phyloP scores from a whole-genome alignment of 2,329 filamentous ascomycete genomes.

The Beauveria varroae region DNA sequence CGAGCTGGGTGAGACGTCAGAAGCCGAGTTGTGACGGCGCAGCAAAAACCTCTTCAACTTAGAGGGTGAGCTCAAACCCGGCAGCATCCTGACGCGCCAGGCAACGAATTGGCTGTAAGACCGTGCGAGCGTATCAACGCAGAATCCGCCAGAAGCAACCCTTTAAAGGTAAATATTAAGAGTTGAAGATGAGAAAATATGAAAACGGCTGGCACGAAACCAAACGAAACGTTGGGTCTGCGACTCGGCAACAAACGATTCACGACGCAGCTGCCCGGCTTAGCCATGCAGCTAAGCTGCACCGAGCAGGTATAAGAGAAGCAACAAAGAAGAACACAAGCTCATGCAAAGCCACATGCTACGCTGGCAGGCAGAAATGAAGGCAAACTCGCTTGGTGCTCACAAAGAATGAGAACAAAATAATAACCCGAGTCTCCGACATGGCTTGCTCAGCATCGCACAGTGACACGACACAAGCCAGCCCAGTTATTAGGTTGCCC shows the following conservation, averaged over 20 bases:
- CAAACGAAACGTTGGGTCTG: neutral
- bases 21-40: conserved; percentile 10
- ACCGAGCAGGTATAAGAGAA: neutral
- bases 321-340: neutral
- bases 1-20: conserved; percentile 10
- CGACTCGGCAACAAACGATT: neutral
- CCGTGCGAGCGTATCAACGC: neutral
- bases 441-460: neutral
- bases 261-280: conserved; percentile 1
- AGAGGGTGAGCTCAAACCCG: conserved; percentile 38
- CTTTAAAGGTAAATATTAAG: neutral
- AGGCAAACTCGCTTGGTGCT: neutral
- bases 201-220: neutral
- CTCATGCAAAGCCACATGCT: neutral
- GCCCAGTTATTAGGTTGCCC: neutral
- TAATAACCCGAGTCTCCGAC: neutral
- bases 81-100: conserved; percentile 27
- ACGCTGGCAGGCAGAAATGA: neutral
- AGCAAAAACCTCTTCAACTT: conserved; percentile 25
- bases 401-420: neutral
- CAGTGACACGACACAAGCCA: neutral
- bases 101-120: conserved; percentile 4
- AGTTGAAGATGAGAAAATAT: neutral
- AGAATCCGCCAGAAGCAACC: neutral
- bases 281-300: neutral